Percentiles rank a stretch among this genome's conserved stretches.
phyloP scores from a whole-genome alignment of 1,139 yeast genomes.

The Meyerozyma athensensis region DNA sequence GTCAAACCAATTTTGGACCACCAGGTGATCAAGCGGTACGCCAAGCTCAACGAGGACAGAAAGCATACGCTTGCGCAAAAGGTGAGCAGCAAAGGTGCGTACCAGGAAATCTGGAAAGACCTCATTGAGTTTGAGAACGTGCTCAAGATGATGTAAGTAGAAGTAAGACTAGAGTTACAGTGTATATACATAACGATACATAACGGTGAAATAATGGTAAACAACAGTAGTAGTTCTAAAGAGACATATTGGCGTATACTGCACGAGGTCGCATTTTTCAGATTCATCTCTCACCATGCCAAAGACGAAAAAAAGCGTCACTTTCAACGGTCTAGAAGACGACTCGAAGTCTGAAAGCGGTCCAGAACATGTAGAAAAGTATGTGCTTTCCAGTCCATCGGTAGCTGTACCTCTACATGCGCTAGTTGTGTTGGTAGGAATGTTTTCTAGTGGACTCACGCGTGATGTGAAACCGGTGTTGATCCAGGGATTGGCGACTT shows the following conservation, averaged over 20 bases:
- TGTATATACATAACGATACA: neutral
- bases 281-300: neutral
- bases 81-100: constrained; percentile 49
- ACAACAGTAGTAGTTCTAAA: too few species aligned
- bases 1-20: constrained; percentile 60
- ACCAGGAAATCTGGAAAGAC: constrained; percentile 65
- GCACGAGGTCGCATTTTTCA: too few species aligned
- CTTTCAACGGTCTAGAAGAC: neutral
- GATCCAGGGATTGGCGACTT: constrained; percentile 23
- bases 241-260: too few species aligned
- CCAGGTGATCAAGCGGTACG: constrained; percentile 49
- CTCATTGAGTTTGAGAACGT: constrained; percentile 48
- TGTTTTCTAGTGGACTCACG: constrained; percentile 32
- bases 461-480: constrained; percentile 21
- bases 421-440: constrained; percentile 31
- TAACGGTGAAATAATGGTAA: too few species aligned
- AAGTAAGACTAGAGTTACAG: neutral
- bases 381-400: constrained; percentile 13
- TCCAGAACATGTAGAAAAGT: constrained; percentile 1
- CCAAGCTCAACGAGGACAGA: constrained; percentile 52
- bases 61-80: constrained; percentile 50
- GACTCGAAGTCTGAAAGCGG: neutral
- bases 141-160: constrained; percentile 22
- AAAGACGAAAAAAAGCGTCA: neutral
- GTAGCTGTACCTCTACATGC: constrained; percentile 48